phyloP scores from a whole-genome alignment of 1,139 yeast genomes.

The Blastobotrys malaysiensis region DNA sequence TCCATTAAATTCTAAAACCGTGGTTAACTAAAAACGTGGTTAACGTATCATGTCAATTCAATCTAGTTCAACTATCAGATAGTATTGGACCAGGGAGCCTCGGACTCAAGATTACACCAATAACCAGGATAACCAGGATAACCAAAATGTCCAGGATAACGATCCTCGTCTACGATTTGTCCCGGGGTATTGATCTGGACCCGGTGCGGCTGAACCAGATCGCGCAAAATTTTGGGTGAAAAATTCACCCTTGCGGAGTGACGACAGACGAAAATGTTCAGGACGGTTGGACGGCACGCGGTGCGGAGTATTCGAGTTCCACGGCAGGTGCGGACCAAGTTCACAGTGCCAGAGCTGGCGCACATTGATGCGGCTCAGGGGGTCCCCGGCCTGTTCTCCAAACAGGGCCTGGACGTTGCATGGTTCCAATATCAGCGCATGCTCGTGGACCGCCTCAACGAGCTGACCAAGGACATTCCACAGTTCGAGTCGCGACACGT shows the following conservation, averaged over 20 bases:
- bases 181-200: too few relatives aligned
- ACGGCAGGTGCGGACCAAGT: conserved; percentile 14
- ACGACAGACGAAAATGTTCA: neutral
- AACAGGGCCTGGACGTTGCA: conserved; percentile 63
- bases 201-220: neutral
- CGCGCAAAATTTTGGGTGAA: neutral
- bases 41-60: too few relatives aligned
- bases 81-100: too few relatives aligned
- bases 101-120: too few relatives aligned
- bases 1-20: too few relatives aligned
- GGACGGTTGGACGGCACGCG: neutral
- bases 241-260: neutral
- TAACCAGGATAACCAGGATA: too few relatives aligned
- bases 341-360: conserved; percentile 31
- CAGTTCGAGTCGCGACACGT: conserved; percentile 18
- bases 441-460: conserved; percentile 60
- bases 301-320: neutral
- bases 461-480: conserved; percentile 28
- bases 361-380: conserved; percentile 41
- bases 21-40: too few relatives aligned
- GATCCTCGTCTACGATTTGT: too few relatives aligned
- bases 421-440: conserved; percentile 80
- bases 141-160: too few relatives aligned
- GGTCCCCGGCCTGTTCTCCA: conserved; percentile 64
- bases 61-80: too few relatives aligned